Percentiles rank a stretch among this genome's conserved stretches.
phyloP scores from a whole-genome alignment of 2,329 filamentous ascomycete genomes.

The Parastagonospora avenae region DNA sequence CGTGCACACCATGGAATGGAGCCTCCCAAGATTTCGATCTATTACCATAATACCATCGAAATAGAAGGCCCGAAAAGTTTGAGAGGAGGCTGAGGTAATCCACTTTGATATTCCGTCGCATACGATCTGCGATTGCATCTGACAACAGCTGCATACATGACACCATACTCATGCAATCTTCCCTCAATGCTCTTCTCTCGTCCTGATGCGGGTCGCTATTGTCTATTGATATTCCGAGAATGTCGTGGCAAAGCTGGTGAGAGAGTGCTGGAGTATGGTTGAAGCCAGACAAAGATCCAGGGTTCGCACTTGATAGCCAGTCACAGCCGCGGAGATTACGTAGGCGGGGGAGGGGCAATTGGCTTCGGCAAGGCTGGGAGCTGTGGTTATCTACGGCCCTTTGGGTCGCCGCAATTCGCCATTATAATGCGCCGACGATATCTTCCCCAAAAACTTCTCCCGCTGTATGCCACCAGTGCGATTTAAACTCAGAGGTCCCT shows the following conservation, averaged over 20 bases:
- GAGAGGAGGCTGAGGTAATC: too few relatives aligned
- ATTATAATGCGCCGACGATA: conserved; percentile 4
- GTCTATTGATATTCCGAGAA: too few relatives aligned
- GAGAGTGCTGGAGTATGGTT: conserved; percentile 1
- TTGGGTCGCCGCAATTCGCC: neutral
- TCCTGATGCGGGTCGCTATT: too few relatives aligned
- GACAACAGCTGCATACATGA: too few relatives aligned
- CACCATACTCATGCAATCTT: too few relatives aligned
- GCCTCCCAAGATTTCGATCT: too few relatives aligned
- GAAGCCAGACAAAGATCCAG: neutral
- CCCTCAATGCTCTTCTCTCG: too few relatives aligned
- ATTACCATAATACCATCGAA: too few relatives aligned
- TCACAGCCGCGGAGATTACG: conserved; percentile 5
- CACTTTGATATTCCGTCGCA: too few relatives aligned
- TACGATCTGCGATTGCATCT: too few relatives aligned
- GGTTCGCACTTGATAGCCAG: conserved; percentile 3
- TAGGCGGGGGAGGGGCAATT: conserved; percentile 6
- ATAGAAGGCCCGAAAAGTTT: too few relatives aligned
- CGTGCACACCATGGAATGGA: too few relatives aligned
- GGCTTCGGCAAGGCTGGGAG: conserved; percentile 6
- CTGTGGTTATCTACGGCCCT: neutral
- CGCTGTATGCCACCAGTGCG: conserved; percentile 36
- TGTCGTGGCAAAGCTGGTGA: conserved; percentile 3
- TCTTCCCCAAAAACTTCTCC: neutral
- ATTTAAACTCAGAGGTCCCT: conserved; percentile 35